Evolutionary conservation across 441 rosid genomes (phyloP), one percentile per base, ranked within the genome.

Genomic region (Corymbia calophylla): DNA sequence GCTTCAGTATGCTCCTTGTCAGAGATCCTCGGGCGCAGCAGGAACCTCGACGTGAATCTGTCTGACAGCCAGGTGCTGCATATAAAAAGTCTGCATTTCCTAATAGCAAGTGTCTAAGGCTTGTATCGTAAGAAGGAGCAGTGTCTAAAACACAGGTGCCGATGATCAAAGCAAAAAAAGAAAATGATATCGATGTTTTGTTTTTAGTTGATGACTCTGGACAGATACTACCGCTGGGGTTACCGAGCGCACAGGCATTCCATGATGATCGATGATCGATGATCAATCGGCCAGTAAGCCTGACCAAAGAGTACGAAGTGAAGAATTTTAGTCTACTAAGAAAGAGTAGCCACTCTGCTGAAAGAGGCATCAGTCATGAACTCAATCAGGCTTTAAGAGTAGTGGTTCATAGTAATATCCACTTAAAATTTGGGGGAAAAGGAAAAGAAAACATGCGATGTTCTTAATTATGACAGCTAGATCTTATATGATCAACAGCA

Each of bases 1-100:
- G 92, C 53, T 92, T 89, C 29, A 91, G 93, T 5, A 91, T 90
- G 86, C 87, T 92, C 51, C 80, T 39, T 92, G 19, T 90, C 88
- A 23, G 92, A 92, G 88, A 90, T 92, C 11, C 21, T 90, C 7
- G 89, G 88, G 3, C 86, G 90, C 62, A 90, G 89, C 29, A 84
- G 91, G 68, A 88, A 68, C 89, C 51, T 44, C 3, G 13, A 11
- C 23, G 19, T 48, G 62, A 68, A 73, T 55, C 49, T 48, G 8
- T n/a, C 62, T 9, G 32, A 88, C 70, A 64, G 9, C 70, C 18
- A 64, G 73, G 73, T n/a, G 35, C 14, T 31, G 31, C 18, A 14
- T 62, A 13, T 7, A 3, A 2, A 66, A 64, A 15, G 73, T 64
- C 7, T 7, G 10, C n/a, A 64, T 64, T n/a, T 64, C 21, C 73